Percentiles rank a stretch among this genome's conserved stretches.
Conservation (phyloP, 1,284 basidiomycete species). For the Melampsora americana region DNA sequence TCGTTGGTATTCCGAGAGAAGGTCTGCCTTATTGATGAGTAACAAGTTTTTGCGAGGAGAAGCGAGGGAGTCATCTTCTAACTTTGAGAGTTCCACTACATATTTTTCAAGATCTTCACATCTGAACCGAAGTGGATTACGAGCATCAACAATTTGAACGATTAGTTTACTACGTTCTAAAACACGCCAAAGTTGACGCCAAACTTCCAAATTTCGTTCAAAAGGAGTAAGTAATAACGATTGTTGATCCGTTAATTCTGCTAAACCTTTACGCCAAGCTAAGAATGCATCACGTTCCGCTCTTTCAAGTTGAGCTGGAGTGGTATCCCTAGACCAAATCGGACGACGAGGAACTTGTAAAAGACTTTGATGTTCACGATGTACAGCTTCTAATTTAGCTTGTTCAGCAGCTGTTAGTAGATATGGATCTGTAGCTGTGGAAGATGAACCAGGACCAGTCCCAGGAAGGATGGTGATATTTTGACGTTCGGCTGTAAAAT, state of each 20-base stretch:
- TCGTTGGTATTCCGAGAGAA: constrained; percentile 79
- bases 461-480: constrained; percentile 84
- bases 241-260: constrained; percentile 71
- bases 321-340: constrained; percentile 76
- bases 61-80: constrained; percentile 21
- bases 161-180: constrained; percentile 87
- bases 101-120: constrained; percentile 89
- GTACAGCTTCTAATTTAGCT: constrained; percentile 67
- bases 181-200: constrained; percentile 93
- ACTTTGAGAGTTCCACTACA: constrained; percentile 58
- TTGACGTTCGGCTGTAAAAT: constrained; percentile 94
- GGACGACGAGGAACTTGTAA: constrained; percentile 78
- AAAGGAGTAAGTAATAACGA: constrained; percentile 85
- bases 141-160: constrained; percentile 91
- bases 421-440: constrained; percentile 69
- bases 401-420: constrained; percentile 82
- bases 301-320: constrained; percentile 71
- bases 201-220: constrained; percentile 92
- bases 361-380: constrained; percentile 68
- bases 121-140: constrained; percentile 84
- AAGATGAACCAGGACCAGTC: constrained; percentile 49
- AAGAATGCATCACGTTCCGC: constrained; percentile 84
- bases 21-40: constrained; percentile 93
- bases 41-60: constrained; percentile 67
- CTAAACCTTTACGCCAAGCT: constrained; percentile 84